Evolutionary conservation across 306 rosid species (phyloP), one percentile per base, ranked within the genome.

Genomic region (Echinosophora koreensis): DNA sequence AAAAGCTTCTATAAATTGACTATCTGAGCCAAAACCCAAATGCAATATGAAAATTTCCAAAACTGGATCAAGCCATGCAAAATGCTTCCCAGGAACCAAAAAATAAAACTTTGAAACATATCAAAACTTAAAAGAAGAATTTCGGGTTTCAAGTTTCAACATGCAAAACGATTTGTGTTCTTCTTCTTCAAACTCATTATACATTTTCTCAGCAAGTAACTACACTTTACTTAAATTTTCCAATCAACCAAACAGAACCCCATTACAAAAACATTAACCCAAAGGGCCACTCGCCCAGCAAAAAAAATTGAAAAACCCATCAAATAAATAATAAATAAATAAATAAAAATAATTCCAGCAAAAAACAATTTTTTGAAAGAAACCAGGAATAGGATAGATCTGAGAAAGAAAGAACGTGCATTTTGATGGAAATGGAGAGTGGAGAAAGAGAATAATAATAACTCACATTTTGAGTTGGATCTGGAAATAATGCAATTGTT

Each of bases 401-500:
- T 50, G 0, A 37, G 16, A 51, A 55, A 77, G 66, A 65, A 38
- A 38, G 50, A 71, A 50, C 0, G 57, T 60, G 46, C 71, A 70
- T 50, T 69, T 70, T 52, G 60, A 72, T 41, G 61, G n/a, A 64
- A 10, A 42, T 8, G 17, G 55, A 52, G 66, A 71, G 47, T 39
- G 5, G 15, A 52, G 73, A 71, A 44, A 15, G 14, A 9, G 79
- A 9, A 44, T 69, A 28, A 28, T 27, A 15, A 62, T 12, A 47
- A 82, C 90, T 86, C 81, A 91, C 97, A 47, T 61, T 83, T 30
- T 41, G 56, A 52, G 85, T 47, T 83, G 88, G 85, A 91, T 86
- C 89, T 86, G 83, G 67, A 81, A 84, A 79, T 73, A 78, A 69
- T 52, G 76, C 34, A 65, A 72, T 66, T 71, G 72, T 63, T 3